phyloP scores from a whole-genome alignment of 768 basidiomycete genomes.

The Termitomyces sp. region DNA sequence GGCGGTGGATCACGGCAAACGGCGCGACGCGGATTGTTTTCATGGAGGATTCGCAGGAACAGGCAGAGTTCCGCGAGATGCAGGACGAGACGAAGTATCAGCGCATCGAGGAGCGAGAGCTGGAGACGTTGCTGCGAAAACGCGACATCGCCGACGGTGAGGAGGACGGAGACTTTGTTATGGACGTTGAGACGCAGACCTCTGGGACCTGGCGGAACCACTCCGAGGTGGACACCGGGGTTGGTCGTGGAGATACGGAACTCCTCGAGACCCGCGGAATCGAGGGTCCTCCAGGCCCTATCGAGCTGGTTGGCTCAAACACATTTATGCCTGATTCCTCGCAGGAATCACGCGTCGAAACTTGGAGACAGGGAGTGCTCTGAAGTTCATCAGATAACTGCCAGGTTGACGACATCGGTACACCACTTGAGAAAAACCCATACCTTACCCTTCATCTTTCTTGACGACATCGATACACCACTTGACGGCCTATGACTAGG shows the following conservation, averaged over 20 bases:
- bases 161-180: neutral
- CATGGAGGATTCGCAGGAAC: neutral
- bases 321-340: neutral
- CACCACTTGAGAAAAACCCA: neutral
- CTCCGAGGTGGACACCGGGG: neutral
- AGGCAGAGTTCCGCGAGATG: neutral
- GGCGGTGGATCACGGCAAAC: constrained; percentile 3
- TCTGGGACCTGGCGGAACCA: neutral
- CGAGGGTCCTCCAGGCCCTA: no score
- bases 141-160: neutral
- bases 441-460: no score
- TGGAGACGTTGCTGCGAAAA: constrained; percentile 5
- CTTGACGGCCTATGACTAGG: neutral
- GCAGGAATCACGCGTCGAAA: neutral
- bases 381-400: neutral
- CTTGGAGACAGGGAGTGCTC: neutral
- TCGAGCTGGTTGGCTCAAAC: no score
- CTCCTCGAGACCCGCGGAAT: neutral
- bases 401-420: neutral
- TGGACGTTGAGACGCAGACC: constrained; percentile 1
- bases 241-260: neutral
- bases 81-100: neutral
- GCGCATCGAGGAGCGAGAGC: constrained; percentile 7
- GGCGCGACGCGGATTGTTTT: constrained; percentile 4
- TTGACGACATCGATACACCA: no score